Evolutionary conservation across 2,329 filamentous ascomycete genomes (phyloP), one percentile per base, ranked within the genome.

Genomic region (Aspergillus novofumigatus): DNA sequence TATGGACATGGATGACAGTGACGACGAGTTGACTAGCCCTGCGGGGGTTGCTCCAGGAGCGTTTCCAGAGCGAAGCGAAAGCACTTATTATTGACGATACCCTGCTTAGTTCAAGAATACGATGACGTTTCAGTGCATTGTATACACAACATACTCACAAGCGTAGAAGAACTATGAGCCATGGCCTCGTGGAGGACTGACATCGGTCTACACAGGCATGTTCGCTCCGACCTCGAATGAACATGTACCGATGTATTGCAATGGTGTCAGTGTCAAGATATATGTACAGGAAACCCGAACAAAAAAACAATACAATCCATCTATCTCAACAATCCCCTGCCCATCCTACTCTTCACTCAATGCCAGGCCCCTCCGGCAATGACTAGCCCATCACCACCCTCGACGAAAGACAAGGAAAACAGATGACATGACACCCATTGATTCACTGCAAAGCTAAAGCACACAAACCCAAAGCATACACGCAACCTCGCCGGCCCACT

Each of bases 1-100:
- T 17, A 69, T 68, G 54, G 80, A 81, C 44, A 69, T 76, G 11
- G 78, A 79, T 53, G 79, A 79, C 21, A 78, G 77, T 17, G 78
- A 77, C 4, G 73, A 72, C 0, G 69, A 70, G 5, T 64, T 57
- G 32, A 64, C 57, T 1, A 51, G 54, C 21, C 59, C 54, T 17
- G 61, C 65, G 11, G 56, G 58, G 50, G 61, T 51, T 21, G 65
- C 72, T 7, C 71, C 69, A 3, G 73, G 73, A 9, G 63, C 65
- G 28, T 74, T 75, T 59, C 74, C 75, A 14, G 67, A 69, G 58
- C 66, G 67, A 52, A 67, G 65, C 29, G 69, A 71, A 28, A 73
- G 66, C 61, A 65, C 69, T 54, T 75, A 76, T 56, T 76, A 72
- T 59, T 74, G 60, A 69, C 57, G 32, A 60, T 54, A 48, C 29